Percentiles rank a stretch among this genome's conserved stretches.
These are phyloP conservation scores for Cladosporium velox DNA, from an alignment of 2,329 filamentous ascomycete genomes.

Conservation along the genomic window DNA sequence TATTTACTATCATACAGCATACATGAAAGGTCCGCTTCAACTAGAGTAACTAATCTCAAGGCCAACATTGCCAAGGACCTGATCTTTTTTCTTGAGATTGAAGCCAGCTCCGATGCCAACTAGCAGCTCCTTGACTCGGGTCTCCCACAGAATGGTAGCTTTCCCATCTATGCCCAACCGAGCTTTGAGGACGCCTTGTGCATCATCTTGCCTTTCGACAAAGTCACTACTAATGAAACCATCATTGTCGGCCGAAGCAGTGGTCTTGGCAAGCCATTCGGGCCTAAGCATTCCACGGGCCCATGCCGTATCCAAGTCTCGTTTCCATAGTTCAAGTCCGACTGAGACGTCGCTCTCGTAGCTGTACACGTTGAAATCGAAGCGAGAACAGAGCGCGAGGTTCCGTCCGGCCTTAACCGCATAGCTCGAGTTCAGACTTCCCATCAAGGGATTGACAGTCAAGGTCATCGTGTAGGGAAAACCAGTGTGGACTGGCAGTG, in stretches of 20 bases:
- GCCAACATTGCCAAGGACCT: slow-evolving; percentile 74
- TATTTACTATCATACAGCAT: background rate
- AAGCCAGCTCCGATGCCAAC: slow-evolving; percentile 88
- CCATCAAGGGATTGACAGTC: slow-evolving; percentile 92
- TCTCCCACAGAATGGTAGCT: slow-evolving; percentile 88
- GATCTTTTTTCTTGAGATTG: slow-evolving; percentile 73
- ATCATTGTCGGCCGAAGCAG: slow-evolving; percentile 22
- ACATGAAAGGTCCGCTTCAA: slow-evolving; percentile 23
- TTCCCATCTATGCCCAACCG: slow-evolving; percentile 85
- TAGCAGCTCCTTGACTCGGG: slow-evolving; percentile 84
- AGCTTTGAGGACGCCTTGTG: slow-evolving; percentile 85
- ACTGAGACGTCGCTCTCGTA: slow-evolving; percentile 94
- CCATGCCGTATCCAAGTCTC: slow-evolving; percentile 45
- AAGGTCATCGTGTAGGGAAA: slow-evolving; percentile 92
- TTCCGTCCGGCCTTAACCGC: slow-evolving; percentile 82
- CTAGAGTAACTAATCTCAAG: slow-evolving; percentile 77
- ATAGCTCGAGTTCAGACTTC: slow-evolving; percentile 87
- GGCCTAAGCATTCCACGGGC: slow-evolving; percentile 45
- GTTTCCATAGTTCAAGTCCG: slow-evolving; percentile 82
- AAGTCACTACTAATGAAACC: slow-evolving; percentile 26
- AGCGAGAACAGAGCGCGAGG: slow-evolving; percentile 82
- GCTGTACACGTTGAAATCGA: slow-evolving; percentile 97
- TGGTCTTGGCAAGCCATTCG: slow-evolving; percentile 40
- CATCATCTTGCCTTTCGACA: slow-evolving; percentile 58
- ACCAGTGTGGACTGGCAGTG: slow-evolving; percentile 74